Percentiles rank a stretch among this genome's conserved stretches.
Conservation (phyloP, 208 protist genomes). For the Crithidia thermophila region DNA sequence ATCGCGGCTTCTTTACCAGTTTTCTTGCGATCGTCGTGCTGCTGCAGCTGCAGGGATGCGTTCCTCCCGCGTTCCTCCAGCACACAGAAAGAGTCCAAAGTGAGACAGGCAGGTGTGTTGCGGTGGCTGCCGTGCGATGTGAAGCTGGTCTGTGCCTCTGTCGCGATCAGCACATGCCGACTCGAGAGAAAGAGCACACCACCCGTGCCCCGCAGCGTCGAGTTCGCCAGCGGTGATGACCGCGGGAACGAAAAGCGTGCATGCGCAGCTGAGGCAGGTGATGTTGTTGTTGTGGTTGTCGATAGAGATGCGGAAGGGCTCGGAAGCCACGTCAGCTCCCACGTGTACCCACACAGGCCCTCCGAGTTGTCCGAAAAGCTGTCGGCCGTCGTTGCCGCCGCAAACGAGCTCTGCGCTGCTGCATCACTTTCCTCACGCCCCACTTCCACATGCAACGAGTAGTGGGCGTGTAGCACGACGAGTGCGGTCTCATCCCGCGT, state of each 20-base stretch:
- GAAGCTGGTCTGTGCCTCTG: no score
- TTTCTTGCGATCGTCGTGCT: background rate
- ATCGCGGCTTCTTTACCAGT: background rate
- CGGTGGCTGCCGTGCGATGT: no score
- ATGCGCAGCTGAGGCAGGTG: background rate
- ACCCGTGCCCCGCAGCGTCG: slow-evolving; percentile 18
- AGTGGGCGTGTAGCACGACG: slow-evolving; percentile 27
- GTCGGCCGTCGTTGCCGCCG: background rate
- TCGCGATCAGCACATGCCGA: slow-evolving; percentile 51
- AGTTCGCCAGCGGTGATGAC: background rate
- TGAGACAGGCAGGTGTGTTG: no score
- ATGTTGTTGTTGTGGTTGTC: background rate
- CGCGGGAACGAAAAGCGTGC: slow-evolving; percentile 22
- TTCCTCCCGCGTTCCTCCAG: no score
- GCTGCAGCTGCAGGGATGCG: background rate
- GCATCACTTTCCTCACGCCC: background rate
- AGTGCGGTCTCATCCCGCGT: slow-evolving; percentile 25
- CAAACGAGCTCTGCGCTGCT: background rate
- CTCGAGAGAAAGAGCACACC: slow-evolving; percentile 57
- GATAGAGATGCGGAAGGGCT: background rate
- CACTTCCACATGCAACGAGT: slow-evolving; percentile 26
- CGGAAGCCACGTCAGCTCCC: slow-evolving; percentile 30
- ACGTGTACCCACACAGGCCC: slow-evolving; percentile 31
- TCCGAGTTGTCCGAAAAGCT: slow-evolving; percentile 1
- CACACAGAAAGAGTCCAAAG: no score